Evolutionary conservation across 1,284 basidiomycete species (phyloP), one percentile per base, ranked within the genome.

Genomic region (Puccinia horiana): DNA sequence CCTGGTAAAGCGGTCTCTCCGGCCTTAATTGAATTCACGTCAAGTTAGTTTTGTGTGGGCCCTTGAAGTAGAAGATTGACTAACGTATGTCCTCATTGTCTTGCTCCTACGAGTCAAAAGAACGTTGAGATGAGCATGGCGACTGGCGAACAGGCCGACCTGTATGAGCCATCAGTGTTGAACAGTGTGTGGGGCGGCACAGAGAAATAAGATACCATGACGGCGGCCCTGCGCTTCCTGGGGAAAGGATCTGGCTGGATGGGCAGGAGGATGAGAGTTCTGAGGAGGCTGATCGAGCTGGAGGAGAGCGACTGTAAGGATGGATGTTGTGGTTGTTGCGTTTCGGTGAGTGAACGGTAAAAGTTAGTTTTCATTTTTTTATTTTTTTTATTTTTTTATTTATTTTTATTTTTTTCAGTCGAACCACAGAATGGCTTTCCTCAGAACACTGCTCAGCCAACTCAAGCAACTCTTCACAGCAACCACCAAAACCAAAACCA

Each of bases 1-100:
- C 77, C 77, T 67, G 76, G 76, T 29, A 78, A n/a, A 23, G 76
- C 76, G 5, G 76, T 78, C 40, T 78, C 61, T 20, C 76, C 76
- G n/a, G 76, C 76, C 76, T 70, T 42, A 23, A 44, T 5, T 23
- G 67, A n/a, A 35, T 44, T 20, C 12, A 35, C 8, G 47, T 18
- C 2, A 49, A 16, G 4, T 49, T 14, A 42, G 26, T 9, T 23
- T 3, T 72, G 12, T 29, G 4, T 63, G 2, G 14, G n/a, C n/a
- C 18, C 16, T 9, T 9, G 12, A 63, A 42, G 40, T 20, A n/a
- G 14, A 18, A 54, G n/a, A 52, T 74, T 2, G n/a, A 49, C 72
- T 47, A 35, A 78, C 76, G 63, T 78, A 78, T 40, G 63, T 78
- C 23, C 76, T 4, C 76, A 78, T 78, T 1, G 76, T 78, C 29